Conservation (phyloP, 2,329 filamentous ascomycete genomes). For the Diplodia corticola region DNA sequence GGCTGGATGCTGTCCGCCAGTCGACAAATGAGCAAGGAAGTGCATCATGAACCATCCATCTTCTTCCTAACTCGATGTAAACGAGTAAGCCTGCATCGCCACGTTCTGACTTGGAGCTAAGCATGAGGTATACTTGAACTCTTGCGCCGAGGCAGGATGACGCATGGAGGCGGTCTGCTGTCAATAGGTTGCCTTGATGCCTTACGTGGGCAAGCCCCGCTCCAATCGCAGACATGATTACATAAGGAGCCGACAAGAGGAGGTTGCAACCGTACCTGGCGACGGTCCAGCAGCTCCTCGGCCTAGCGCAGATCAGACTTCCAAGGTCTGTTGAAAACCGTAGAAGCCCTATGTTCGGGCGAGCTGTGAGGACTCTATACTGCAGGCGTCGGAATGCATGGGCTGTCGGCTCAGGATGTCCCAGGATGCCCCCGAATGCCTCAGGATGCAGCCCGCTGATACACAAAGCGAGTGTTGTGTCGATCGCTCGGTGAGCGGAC, state of each 20-base stretch:
- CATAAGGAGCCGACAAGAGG: background rate
- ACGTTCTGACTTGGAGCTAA: conserved; percentile 2
- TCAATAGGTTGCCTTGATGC: background rate
- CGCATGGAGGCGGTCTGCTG: background rate
- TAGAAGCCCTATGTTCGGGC: background rate
- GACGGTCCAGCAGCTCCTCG: background rate
- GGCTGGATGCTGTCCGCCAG: background rate
- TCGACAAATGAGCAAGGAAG: background rate
- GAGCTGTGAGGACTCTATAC: background rate
- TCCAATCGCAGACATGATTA: background rate
- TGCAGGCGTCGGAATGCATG: background rate
- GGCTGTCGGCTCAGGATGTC: background rate
- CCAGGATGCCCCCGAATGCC: background rate
- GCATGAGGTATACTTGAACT: background rate
- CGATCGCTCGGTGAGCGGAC: background rate
- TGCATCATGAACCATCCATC: background rate
- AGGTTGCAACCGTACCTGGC: background rate
- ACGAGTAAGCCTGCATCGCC: conserved; percentile 1
- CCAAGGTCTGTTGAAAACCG: background rate
- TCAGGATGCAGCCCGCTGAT: background rate
- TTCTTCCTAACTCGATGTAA: background rate
- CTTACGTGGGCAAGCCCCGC: background rate
- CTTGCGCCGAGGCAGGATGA: background rate
- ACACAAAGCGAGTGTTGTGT: background rate
- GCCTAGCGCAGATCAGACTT: background rate